Evolutionary conservation across 2,329 filamentous ascomycete species (phyloP).

Genomic region (Colletotrichum graminicola): DNA sequence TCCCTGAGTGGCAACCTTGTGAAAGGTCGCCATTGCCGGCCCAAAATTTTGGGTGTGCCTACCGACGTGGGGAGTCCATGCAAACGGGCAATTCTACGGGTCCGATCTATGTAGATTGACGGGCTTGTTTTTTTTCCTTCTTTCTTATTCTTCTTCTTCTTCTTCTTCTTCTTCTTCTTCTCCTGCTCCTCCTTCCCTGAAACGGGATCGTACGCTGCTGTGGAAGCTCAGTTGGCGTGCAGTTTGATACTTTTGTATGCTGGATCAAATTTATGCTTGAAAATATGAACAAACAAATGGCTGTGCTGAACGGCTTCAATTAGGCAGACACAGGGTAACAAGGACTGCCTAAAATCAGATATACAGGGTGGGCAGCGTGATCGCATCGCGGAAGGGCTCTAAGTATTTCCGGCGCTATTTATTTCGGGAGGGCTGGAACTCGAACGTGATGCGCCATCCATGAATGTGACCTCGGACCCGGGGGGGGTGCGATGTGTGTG

Average conservation of each 20-base stretch:
- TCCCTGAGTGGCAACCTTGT: conserved; percentile 21
- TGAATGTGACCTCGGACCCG: conserved; percentile 5
- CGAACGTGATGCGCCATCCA: background rate
- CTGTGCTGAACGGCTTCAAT: background rate
- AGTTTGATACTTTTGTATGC: background rate
- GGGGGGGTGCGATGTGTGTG: background rate
- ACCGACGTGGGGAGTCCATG: conserved; percentile 9
- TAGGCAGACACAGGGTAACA: conserved; percentile 16
- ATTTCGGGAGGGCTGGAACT: conserved; percentile 31
- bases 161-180: no score
- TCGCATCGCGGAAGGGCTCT: conserved; percentile 34
- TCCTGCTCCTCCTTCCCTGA: no score
- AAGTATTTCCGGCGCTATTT: conserved; percentile 39
- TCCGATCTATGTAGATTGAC: background rate
- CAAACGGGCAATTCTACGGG: background rate
- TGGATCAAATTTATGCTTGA: background rate
- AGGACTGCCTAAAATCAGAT: conserved; percentile 30
- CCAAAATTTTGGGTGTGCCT: conserved; percentile 27
- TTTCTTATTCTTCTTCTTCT: no score
- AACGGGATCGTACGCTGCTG: background rate
- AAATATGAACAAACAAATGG: background rate
- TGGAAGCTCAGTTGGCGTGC: background rate
- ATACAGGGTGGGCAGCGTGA: conserved; percentile 37
- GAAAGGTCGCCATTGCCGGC: conserved; percentile 24
- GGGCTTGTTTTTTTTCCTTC: background rate